A percentile compares a stretch with the other conserved stretches of the same genome.
Evolutionary conservation across 2,329 filamentous ascomycete genomes (phyloP).

Genomic region (Colletotrichum musicola): DNA sequence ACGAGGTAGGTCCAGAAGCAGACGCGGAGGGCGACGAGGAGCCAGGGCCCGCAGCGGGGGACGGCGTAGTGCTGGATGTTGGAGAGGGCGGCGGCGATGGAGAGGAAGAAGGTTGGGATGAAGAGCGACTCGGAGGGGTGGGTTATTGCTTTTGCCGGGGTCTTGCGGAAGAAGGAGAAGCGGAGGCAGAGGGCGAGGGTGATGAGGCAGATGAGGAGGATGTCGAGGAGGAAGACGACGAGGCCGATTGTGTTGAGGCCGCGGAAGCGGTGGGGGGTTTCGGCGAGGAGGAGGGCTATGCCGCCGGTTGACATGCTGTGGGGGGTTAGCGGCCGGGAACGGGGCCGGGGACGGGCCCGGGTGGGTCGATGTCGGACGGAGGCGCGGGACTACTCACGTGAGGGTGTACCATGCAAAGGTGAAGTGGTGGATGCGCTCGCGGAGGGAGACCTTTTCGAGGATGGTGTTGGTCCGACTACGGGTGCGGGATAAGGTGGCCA

Average conservation of each 20-base stretch:
- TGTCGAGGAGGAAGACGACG: constrained; percentile 68
- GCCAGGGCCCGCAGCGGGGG: constrained; percentile 59
- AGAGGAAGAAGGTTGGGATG: constrained; percentile 72
- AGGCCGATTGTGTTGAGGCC: constrained; percentile 67
- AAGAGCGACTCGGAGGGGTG: constrained; percentile 70
- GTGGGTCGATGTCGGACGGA: neutral
- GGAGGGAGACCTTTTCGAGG: constrained; percentile 38
- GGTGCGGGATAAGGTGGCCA: constrained; percentile 30
- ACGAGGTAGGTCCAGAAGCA: constrained; percentile 73
- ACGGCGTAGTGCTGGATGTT: constrained; percentile 64
- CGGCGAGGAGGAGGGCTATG: constrained; percentile 64
- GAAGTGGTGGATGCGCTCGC: constrained; percentile 52
- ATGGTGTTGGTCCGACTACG: constrained; percentile 33
- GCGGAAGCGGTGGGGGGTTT: constrained; percentile 65
- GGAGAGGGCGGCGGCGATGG: constrained; percentile 69
- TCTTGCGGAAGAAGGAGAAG: constrained; percentile 60
- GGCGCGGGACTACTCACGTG: constrained; percentile 25
- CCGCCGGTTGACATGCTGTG: constrained; percentile 52
- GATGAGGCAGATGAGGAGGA: constrained; percentile 65
- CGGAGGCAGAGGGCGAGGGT: constrained; percentile 60
- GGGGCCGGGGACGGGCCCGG: neutral
- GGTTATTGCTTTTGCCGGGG: constrained; percentile 57
- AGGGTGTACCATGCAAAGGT: constrained; percentile 70
- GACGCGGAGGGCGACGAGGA: constrained; percentile 64
- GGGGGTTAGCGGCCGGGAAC: neutral